Percentiles rank a stretch among this genome's conserved stretches.
Evolutionary conservation across 2,329 filamentous ascomycete species (phyloP).

Genomic region (Aspergillus ustus): DNA sequence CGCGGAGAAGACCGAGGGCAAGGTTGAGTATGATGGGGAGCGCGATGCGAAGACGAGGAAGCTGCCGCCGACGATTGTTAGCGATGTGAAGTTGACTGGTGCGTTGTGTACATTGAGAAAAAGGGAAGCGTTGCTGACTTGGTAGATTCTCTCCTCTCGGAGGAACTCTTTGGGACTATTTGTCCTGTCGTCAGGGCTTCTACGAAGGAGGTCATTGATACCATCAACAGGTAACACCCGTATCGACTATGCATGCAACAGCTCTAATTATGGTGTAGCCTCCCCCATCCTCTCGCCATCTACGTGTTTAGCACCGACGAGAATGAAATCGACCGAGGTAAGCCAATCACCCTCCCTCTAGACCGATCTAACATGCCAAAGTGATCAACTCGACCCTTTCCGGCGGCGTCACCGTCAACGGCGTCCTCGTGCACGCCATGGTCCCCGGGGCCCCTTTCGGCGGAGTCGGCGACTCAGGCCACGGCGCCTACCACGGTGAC

Average conservation of each 20-base stretch:
- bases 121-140: too few species aligned
- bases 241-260: background rate
- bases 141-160: constrained; percentile 46
- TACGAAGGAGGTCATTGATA: constrained; percentile 10
- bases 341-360: background rate
- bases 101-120: background rate
- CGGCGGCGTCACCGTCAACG: constrained; percentile 20
- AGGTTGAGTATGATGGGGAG: constrained; percentile 42
- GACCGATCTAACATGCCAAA: background rate
- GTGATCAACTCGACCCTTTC: constrained; percentile 15
- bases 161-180: constrained; percentile 54
- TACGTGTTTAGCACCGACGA: constrained; percentile 48
- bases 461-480: constrained; percentile 18
- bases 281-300: constrained; percentile 45
- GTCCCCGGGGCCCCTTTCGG: constrained; percentile 17
- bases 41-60: constrained; percentile 34
- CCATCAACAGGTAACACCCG: constrained; percentile 3
- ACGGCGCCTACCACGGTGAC: constrained; percentile 17
- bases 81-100: constrained; percentile 34
- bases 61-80: constrained; percentile 47
- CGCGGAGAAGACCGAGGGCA: constrained; percentile 43
- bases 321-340: constrained; percentile 37
- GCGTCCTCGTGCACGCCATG: constrained; percentile 15
- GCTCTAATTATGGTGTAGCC: constrained; percentile 27
- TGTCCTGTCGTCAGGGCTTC: constrained; percentile 45